These are phyloP conservation scores for Pleurotus tuoliensis DNA, from an alignment of 768 basidiomycete species.

Conservation along the genomic window DNA sequence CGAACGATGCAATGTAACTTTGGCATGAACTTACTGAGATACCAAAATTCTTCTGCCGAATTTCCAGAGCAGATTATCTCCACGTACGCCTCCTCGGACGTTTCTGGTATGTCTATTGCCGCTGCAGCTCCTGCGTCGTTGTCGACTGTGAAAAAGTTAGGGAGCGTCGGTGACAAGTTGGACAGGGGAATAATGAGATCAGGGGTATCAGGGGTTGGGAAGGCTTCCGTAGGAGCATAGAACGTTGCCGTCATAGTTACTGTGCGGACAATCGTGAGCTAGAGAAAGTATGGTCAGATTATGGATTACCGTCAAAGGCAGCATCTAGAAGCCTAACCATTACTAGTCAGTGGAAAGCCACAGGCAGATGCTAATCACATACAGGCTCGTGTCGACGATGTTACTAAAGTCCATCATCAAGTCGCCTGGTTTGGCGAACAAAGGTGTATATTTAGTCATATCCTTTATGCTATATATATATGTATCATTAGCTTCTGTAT, in stretches of 20 bases:
- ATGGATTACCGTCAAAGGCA: slow-evolving; percentile 21
- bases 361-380: slow-evolving; percentile 13
- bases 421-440: slow-evolving; percentile 50
- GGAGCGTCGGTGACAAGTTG: slow-evolving; percentile 44
- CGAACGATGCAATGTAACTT: neutral
- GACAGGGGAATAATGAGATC: slow-evolving; percentile 57
- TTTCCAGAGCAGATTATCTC: slow-evolving; percentile 62
- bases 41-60: slow-evolving; percentile 63
- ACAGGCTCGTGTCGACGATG: slow-evolving; percentile 36
- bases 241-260: slow-evolving; percentile 56
- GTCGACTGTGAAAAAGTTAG: slow-evolving; percentile 30
- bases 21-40: slow-evolving; percentile 26
- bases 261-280: slow-evolving; percentile 14
- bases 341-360: neutral
- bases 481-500: neutral
- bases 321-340: slow-evolving; percentile 21
- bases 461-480: slow-evolving; percentile 58
- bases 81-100: slow-evolving; percentile 50
- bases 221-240: slow-evolving; percentile 40
- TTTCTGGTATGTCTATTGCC: slow-evolving; percentile 48
- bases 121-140: slow-evolving; percentile 25
- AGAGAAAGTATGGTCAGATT: neutral
- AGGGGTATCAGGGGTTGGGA: slow-evolving; percentile 44
- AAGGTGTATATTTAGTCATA: slow-evolving; percentile 52
- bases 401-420: slow-evolving; percentile 63